phyloP scores from a whole-genome alignment of 208 protist species.

The Trypanosoma caninum region DNA sequence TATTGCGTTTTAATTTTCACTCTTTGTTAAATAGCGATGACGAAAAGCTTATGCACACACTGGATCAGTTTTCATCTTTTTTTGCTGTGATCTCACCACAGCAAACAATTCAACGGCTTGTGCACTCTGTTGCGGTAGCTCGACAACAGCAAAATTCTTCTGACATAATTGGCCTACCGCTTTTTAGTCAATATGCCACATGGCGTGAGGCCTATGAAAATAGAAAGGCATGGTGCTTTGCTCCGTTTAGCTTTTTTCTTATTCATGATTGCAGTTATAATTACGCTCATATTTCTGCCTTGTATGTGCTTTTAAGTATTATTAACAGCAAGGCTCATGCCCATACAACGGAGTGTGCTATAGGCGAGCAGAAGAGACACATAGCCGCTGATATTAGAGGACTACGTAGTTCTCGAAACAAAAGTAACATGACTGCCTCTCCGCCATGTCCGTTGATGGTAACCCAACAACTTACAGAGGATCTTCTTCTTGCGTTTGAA shows the following conservation, averaged over 20 bases:
- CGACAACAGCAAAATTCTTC: constrained; percentile 26
- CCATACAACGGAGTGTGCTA: constrained; percentile 42
- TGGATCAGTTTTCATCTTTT: constrained; percentile 77
- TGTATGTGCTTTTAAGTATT: constrained; percentile 65
- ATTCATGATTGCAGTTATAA: constrained; percentile 82
- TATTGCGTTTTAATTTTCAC: background rate
- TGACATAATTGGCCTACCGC: constrained; percentile 60
- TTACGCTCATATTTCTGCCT: constrained; percentile 68
- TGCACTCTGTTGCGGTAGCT: constrained; percentile 33
- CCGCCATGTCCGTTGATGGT: constrained; percentile 58
- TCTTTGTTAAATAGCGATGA: background rate
- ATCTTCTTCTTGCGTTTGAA: constrained; percentile 78
- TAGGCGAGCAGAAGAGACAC: constrained; percentile 25
- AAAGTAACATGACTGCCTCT: constrained; percentile 25
- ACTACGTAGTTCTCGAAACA: background rate
- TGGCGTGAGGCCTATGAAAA: constrained; percentile 83
- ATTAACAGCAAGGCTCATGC: constrained; percentile 46
- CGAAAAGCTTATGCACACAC: constrained; percentile 35
- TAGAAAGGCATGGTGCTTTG: constrained; percentile 55
- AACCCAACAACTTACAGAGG: constrained; percentile 72
- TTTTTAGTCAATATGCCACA: constrained; percentile 83
- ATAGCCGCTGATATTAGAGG: constrained; percentile 22
- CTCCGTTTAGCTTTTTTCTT: constrained; percentile 82
- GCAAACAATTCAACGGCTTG: constrained; percentile 34
- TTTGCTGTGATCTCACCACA: constrained; percentile 74